Evolutionary conservation across 2,329 filamentous ascomycete species (phyloP).

Genomic region (Chalaropsis thielavioides): DNA sequence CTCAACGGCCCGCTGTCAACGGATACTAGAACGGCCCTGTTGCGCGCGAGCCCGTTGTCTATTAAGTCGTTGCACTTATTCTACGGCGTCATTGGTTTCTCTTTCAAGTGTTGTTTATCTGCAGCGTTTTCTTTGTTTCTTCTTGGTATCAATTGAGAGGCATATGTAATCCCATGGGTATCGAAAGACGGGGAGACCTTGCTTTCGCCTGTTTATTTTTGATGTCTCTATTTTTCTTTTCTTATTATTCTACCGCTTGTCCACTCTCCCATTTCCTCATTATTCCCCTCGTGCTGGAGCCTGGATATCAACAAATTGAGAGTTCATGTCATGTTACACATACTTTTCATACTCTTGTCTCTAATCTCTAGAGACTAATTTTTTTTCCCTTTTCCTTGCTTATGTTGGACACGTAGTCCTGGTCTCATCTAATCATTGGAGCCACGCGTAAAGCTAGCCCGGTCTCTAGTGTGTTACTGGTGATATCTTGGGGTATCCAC

Average conservation of each 20-base stretch:
- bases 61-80: constrained; percentile 2
- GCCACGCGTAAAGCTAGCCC: background rate
- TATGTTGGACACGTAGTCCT: constrained; percentile 16
- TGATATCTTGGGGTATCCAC: background rate
- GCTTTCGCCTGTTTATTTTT: constrained; percentile 1
- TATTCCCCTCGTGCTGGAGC: background rate
- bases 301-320: background rate
- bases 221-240: constrained; percentile 26
- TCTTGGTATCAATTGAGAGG: constrained; percentile 12
- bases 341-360: background rate
- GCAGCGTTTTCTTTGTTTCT: constrained; percentile 15
- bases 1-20: constrained; percentile 97
- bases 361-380: too few relatives aligned
- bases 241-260: constrained; percentile 23
- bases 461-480: background rate
- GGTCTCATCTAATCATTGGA: background rate
- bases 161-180: background rate
- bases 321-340: background rate
- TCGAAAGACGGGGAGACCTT: background rate
- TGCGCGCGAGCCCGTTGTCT: constrained; percentile 10
- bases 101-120: constrained; percentile 17
- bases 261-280: background rate
- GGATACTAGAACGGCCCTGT: constrained; percentile 55
- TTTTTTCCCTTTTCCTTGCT: constrained; percentile 13
- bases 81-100: constrained; percentile 9